Percentiles rank a stretch among this genome's conserved stretches.
phyloP scores from a whole-genome alignment of 768 basidiomycete genomes.

The Tricholoma furcatifolium region DNA sequence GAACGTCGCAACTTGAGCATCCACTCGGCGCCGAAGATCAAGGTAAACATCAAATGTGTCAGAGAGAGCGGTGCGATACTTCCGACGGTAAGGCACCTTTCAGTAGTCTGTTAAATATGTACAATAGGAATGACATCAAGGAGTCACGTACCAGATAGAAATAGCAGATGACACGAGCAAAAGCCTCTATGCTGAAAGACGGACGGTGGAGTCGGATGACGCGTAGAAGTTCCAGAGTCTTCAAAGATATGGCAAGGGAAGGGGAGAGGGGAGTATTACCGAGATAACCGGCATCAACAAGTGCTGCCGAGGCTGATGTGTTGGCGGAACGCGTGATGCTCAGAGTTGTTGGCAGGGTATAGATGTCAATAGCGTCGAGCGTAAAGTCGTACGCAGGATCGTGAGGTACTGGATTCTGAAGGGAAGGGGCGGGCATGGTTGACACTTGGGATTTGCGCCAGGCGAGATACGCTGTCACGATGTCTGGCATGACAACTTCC shows the following conservation, averaged over 20 bases:
- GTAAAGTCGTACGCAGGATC: no score
- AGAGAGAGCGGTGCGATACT: conserved; percentile 22
- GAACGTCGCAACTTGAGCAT: conserved; percentile 16
- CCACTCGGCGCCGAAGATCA: conserved; percentile 18
- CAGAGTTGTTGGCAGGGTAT: no score
- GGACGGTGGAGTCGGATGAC: conserved; percentile 13
- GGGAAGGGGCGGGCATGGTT: no score
- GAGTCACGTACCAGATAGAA: conserved; percentile 20
- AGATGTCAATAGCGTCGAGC: no score
- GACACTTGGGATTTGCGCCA: no score
- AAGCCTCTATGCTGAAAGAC: conserved; percentile 23
- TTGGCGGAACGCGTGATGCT: no score
- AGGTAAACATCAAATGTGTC: conserved; percentile 37
- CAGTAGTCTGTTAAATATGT: no score
- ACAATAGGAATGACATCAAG: no score
- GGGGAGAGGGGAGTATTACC: background rate
- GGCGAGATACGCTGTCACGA: no score
- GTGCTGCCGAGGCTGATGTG: conserved; percentile 11
- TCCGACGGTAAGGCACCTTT: conserved; percentile 20
- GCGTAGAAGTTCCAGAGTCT: conserved; percentile 22
- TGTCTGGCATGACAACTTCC: no score
- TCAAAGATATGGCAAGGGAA: background rate
- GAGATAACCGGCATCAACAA: background rate
- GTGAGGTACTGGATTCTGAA: no score
- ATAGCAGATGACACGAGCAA: conserved; percentile 24